Conservation (phyloP, 768 basidiomycete species). For the Panaeolus papilionaceus region DNA sequence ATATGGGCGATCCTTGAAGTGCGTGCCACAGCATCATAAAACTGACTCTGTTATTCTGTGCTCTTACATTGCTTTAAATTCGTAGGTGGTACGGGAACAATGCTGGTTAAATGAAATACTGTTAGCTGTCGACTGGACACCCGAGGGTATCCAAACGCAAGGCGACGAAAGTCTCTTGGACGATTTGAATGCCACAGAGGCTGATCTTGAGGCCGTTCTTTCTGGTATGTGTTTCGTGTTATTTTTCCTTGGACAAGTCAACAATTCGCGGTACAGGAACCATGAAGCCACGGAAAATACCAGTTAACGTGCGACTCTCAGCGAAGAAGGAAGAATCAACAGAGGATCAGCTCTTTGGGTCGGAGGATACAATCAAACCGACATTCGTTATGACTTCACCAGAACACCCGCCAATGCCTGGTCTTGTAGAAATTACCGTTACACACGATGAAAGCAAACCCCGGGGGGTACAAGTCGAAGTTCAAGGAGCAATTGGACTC, state of each 20-base stretch:
- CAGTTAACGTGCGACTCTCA: constrained; percentile 74
- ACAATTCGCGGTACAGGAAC: constrained; percentile 46
- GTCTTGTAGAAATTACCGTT: constrained; percentile 69
- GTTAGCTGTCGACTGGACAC: constrained; percentile 62
- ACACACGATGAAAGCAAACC: constrained; percentile 62
- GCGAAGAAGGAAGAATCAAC: constrained; percentile 37
- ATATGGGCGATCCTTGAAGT: constrained; percentile 82
- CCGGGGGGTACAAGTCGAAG: constrained; percentile 61
- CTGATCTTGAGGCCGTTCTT: constrained; percentile 69
- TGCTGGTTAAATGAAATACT: constrained; percentile 86
- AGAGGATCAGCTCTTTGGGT: constrained; percentile 49
- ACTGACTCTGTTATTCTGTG: not conserved
- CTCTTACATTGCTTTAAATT: constrained; percentile 7
- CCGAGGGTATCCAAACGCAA: constrained; percentile 49
- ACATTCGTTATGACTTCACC: constrained; percentile 72
- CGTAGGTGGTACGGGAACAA: constrained; percentile 78
- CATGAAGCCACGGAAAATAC: constrained; percentile 63
- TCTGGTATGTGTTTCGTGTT: constrained; percentile 48
- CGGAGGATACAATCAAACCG: constrained; percentile 48
- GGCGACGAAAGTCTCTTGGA: constrained; percentile 35
- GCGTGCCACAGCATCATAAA: constrained; percentile 16
- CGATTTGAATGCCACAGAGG: constrained; percentile 50
- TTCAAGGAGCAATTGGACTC: constrained; percentile 62
- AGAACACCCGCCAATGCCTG: constrained; percentile 66
- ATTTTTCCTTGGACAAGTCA: not conserved